Conservation (phyloP, 495 filamentous ascomycete species). For the Aspergillus homomorphus region DNA sequence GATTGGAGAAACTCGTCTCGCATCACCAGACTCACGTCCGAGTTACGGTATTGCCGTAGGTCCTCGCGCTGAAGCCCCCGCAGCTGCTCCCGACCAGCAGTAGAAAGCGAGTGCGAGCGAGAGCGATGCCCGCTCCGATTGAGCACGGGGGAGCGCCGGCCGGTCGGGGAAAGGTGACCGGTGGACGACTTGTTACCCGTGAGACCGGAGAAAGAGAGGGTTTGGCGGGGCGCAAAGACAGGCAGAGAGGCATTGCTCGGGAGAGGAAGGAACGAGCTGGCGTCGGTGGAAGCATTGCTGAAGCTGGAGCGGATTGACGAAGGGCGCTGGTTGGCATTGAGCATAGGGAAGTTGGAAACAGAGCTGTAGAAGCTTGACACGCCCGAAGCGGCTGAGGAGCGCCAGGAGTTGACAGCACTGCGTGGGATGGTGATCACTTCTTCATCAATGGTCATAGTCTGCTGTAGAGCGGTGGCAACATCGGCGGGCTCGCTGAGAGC, state of each 20-base stretch:
- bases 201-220: slow-evolving; percentile 17
- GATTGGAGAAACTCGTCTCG: slow-evolving; percentile 39
- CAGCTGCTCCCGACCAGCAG: slow-evolving; percentile 34
- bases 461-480: slow-evolving; percentile 28
- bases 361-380: slow-evolving; percentile 38
- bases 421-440: slow-evolving; percentile 41
- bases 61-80: slow-evolving; percentile 40
- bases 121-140: slow-evolving; percentile 20
- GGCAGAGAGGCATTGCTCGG: slow-evolving; percentile 30
- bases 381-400: slow-evolving; percentile 36
- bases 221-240: slow-evolving; percentile 37
- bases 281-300: slow-evolving; percentile 35
- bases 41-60: slow-evolving; percentile 39
- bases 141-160: slow-evolving; percentile 17
- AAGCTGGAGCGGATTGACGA: slow-evolving; percentile 31
- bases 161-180: slow-evolving; percentile 14
- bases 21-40: slow-evolving; percentile 42
- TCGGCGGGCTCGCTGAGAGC: slow-evolving; percentile 27
- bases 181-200: slow-evolving; percentile 20
- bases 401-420: slow-evolving; percentile 38
- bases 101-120: slow-evolving; percentile 28
- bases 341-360: slow-evolving; percentile 24
- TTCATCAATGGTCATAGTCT: slow-evolving; percentile 34
- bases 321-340: slow-evolving; percentile 18
- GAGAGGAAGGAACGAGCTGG: slow-evolving; percentile 28